Percentiles rank a stretch among this genome's conserved stretches.
Conservation (phyloP, 2,329 filamentous ascomycete genomes). For the Clarireedia monteithiana region DNA sequence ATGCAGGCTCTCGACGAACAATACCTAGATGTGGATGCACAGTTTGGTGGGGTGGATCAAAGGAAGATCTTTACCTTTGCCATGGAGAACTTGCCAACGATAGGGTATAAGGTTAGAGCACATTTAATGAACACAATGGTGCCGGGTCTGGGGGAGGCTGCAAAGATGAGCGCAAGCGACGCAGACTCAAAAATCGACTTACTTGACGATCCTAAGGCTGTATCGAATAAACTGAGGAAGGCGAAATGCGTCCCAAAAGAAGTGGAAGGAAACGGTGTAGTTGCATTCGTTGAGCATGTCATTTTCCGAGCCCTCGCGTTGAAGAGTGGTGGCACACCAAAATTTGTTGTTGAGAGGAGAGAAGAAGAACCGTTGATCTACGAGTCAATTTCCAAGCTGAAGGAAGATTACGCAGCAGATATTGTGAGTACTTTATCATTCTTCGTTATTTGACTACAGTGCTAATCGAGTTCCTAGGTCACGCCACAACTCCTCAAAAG, state of each 20-base stretch:
- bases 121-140: constrained; percentile 85
- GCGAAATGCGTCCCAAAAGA: constrained; percentile 8
- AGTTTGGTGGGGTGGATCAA: constrained; percentile 84
- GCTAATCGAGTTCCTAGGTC: constrained; percentile 40
- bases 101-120: constrained; percentile 70
- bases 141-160: constrained; percentile 68
- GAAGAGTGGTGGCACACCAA: constrained; percentile 37
- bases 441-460: background rate
- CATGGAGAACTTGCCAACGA: constrained; percentile 73
- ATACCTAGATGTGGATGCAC: constrained; percentile 77
- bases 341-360: constrained; percentile 42
- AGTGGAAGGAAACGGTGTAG: constrained; percentile 47
- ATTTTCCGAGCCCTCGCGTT: constrained; percentile 68
- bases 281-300: constrained; percentile 70
- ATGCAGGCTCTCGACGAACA: constrained; percentile 43
- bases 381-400: constrained; percentile 2
- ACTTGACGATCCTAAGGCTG: constrained; percentile 1
- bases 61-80: constrained; percentile 84
- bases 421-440: background rate
- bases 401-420: constrained; percentile 5
- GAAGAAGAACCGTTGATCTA: constrained; percentile 7
- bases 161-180: constrained; percentile 80
- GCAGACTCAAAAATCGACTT: constrained; percentile 17
- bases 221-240: constrained; percentile 9
- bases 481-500: constrained; percentile 83